Evolutionary conservation across 2,329 filamentous ascomycete genomes (phyloP).

Genomic region (Pseudogymnoascus sp.): DNA sequence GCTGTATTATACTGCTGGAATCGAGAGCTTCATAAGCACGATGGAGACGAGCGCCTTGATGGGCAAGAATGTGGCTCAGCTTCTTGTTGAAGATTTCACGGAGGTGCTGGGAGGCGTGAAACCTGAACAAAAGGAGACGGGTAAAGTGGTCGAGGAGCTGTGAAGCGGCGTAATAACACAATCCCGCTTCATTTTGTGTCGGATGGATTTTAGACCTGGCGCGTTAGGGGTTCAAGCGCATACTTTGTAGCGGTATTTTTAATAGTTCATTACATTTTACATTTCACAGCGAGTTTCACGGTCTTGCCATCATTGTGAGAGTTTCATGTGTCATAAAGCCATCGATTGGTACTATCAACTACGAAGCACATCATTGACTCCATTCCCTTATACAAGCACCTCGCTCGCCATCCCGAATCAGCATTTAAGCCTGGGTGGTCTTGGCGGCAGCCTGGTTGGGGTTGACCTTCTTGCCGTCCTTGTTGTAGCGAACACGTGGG

Average conservation of each 20-base stretch:
- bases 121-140: background rate
- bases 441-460: constrained; percentile 55
- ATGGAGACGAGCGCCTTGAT: constrained; percentile 96
- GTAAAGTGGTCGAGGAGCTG: constrained; percentile 11
- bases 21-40: constrained; percentile 90
- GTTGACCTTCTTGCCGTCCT: constrained; percentile 99
- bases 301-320: background rate
- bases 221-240: background rate
- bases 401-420: constrained; percentile 12
- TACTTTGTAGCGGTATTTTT: background rate
- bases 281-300: background rate
- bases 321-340: background rate
- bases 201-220: background rate
- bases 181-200: background rate
- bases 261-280: background rate
- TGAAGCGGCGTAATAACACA: background rate
- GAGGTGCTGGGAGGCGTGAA: constrained; percentile 15
- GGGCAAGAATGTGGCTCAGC: constrained; percentile 73
- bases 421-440: constrained; percentile 26
- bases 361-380: constrained; percentile 5
- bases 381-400: constrained; percentile 1
- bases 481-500: constrained; percentile 98
- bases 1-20: constrained; percentile 65
- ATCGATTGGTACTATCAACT: constrained; percentile 7
- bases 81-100: constrained; percentile 57